Evolutionary conservation across 495 filamentous ascomycete genomes (phyloP), one percentile per base, ranked within the genome.

Genomic region (Penicillium pancosmium): DNA sequence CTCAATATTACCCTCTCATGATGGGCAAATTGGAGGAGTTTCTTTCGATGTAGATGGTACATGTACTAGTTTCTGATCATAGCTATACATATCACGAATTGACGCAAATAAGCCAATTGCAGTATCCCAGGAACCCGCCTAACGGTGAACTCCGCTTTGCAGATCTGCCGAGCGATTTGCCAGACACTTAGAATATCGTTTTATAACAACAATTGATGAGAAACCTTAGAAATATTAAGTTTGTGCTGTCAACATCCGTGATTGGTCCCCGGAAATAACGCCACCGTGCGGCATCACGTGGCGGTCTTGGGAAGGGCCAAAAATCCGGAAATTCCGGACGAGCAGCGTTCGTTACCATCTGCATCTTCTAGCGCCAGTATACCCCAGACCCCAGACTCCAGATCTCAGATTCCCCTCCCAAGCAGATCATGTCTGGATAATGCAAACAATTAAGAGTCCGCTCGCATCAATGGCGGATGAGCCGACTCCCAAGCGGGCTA

Each of bases 401-500:
- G 48, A 50, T 57, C 59, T 54, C 59, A 52, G 48, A 59, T 54
- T 27, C 56, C 41, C 23, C 49, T 38, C 12, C 23, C 33, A 36
- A 31, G 27, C 8, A 40, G 47, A 57, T 19, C 2, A 66, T 61
- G 57, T 31, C 49, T 57, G n/a, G 38, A 63, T 65, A 48, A 69
- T 69, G 67, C 56, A 62, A 47, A 47, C 50, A 12, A 19, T 41
- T 23, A 54, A 54, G 35, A 60, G 54, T 35, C 48, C 57, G 27
- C 44, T 40, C 23, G 36, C 50, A 19, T 46, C 65, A 3, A 54
- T 51, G 33, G 59, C 36, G 47, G 68, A 71, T 50, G 64, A 68
- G 16, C 49, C 62, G 4, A 49, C 59, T 55, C 61, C 68, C 25
- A 75, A 73, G 54, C 69, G 70, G 38, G 49, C 62, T 15, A 77